Percentiles rank a stretch among this genome's conserved stretches.
These are phyloP conservation scores for Decorospora gaudefroyi DNA, from an alignment of 2,329 filamentous ascomycete species.

Conservation along the genomic window DNA sequence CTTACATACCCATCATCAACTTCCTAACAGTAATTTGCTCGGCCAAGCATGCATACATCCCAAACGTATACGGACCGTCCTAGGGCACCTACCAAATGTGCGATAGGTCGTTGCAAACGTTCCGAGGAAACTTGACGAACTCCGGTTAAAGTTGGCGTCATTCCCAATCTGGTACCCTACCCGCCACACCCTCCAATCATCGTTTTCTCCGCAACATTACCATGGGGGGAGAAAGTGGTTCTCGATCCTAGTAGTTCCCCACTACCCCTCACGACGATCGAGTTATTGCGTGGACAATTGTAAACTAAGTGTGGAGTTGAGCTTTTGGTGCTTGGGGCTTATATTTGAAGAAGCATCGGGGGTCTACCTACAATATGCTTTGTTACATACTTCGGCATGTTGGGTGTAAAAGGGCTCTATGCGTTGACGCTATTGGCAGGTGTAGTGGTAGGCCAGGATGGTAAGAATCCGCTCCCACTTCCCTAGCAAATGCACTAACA, in stretches of 20 bases:
- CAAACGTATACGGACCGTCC: too few species aligned
- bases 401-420: conserved; percentile 9
- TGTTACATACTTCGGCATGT: conserved; percentile 6
- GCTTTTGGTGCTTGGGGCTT: conserved; percentile 6
- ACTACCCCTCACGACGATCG: conserved; percentile 23
- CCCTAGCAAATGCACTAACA: conserved; percentile 6
- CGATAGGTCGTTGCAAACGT: too few species aligned
- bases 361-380: conserved; percentile 1
- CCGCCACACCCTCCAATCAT: conserved; percentile 14
- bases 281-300: neutral
- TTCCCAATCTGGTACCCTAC: neutral
- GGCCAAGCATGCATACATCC: too few species aligned
- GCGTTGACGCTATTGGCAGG: conserved; percentile 22
- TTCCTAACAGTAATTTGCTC: too few species aligned
- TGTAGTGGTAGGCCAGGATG: conserved; percentile 22
- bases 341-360: conserved; percentile 15
- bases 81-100: too few species aligned
- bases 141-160: conserved; percentile 7
- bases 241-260: conserved; percentile 20
- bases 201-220: conserved; percentile 12
- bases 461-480: conserved; percentile 7
- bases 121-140: too few species aligned
- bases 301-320: conserved; percentile 9
- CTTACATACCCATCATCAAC: too few species aligned
- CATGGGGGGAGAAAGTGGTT: conserved; percentile 3